Base-by-base conservation (phyloP, 2,329 filamentous ascomycete species). In the Tothia fuscella region DNA sequence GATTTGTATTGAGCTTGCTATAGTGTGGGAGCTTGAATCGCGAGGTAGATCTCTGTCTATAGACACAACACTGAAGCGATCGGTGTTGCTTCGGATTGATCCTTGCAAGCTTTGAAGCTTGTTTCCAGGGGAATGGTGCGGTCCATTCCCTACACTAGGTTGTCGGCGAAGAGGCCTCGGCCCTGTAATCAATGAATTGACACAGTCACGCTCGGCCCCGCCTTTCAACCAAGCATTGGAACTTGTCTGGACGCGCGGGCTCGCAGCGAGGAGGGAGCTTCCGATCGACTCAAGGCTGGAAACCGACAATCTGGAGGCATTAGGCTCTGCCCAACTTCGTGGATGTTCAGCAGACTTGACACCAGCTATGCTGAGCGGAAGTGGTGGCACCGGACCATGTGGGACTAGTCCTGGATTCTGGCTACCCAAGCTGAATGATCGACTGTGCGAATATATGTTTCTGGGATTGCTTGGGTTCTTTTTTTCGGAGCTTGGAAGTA, bases 331-430 rank as follows among this genome's bases (percentile, higher is more conserved):
- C 17, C 53, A 43, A 43, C 51, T 53, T n/a, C 48, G 46, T 24
- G 49, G 47, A n/a, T 44, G 45, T 9, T 41, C 44, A 30, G 51
- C 48, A 9, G 45, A 51, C 30, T 54, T 57, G 40, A 52, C 53
- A 20, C 53, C 51, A 24, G 51, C 45, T 22, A 54, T 49, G 26
- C 51, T 55, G 7, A 59, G 50, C 16, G 65, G 65, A 6, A 68
- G 47, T 13, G 64, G 62, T 13, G 65, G 65, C 1, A 68, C 52
- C 7, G 62, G 62, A 12, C 56, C 54, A 21, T 59, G 57, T 9
- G 65, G 65, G 6, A 59, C 61, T 31, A 54, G 52, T n/a, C 60
- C 62, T 6, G 52, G 44, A 20, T 46, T 35, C 41, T 53, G 54
- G 36, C 51, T 57, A 38, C 58, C 55, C 6, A 60, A 45, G 42